Evolutionary conservation across 139 green algal species (phyloP), one percentile per base, ranked within the genome.

Genomic region (Helicosporidium sp.): DNA sequence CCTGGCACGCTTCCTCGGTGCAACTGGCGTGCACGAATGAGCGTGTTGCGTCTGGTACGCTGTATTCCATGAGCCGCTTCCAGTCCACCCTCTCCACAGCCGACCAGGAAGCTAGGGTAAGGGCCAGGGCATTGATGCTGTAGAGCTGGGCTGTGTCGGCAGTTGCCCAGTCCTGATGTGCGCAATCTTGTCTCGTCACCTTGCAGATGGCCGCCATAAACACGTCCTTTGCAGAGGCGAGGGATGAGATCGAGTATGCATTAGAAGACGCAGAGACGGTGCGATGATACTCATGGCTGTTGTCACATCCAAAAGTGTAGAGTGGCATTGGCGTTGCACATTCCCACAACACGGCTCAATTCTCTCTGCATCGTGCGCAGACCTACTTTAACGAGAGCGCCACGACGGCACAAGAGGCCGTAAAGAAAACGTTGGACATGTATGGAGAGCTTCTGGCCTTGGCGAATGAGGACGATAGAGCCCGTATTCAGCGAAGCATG

Each of bases 221-320:
- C 19, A 58, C 68, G 0, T 28, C 50, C 25, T 76, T 75, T 61
- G 51, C 54, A 5, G 60, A 69, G 22, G 63, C 60, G 2, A 41
- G 70, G 2, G 64, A 76, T n/a, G 67, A 76, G 49, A 72, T 79
- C 16, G 60, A 68, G 20, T 61, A 61, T 23, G 63, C 63, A 7
- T 23, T 54, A 13, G 70, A 79, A 34, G 70, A 76, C 23, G 56
- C 51, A 57, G 53, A 60, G 36, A 60, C 52, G 3, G 46, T 47
- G 6, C 26, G 19, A 8, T 7, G 43, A n/a, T 31, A 20, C n/a
- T 12, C 7, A 41, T 28, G 17, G 24, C 23, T 40, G 22, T 19
- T 13, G 26, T 33, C 16, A 2, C 46, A 41, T 20, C 15, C 13
- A 15, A 31, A 39, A 39, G 17, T 26, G 16, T 13, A 52, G 16